A percentile compares a stretch with the other conserved stretches of the same genome.
Evolutionary conservation across 2,329 filamentous ascomycete species (phyloP).

Genomic region (Xylariaceae sp.): DNA sequence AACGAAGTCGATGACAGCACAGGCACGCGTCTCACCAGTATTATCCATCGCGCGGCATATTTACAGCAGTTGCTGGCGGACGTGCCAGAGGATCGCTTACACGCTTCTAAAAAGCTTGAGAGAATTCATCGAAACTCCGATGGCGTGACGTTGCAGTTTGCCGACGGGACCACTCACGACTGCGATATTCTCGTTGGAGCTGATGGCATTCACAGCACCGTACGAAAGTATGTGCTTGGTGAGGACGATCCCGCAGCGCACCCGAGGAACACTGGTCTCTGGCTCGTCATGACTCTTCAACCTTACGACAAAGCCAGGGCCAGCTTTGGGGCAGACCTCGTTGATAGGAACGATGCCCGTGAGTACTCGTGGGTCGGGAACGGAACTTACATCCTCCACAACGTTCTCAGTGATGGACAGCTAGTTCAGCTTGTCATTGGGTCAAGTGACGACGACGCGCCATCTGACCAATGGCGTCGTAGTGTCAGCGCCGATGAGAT

Average conservation of each 20-base stretch:
- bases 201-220: conserved; percentile 39
- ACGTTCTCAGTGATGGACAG: conserved; percentile 19
- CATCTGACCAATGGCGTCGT: conserved; percentile 19
- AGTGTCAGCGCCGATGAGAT: conserved; percentile 19
- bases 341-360: conserved; percentile 20
- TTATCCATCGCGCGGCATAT: conserved; percentile 17
- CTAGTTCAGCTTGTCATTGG: conserved; percentile 22
- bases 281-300: conserved; percentile 22
- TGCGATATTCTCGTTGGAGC: conserved; percentile 38
- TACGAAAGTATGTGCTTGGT: conserved; percentile 34
- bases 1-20: conserved; percentile 10
- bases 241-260: conserved; percentile 22
- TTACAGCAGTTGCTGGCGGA: conserved; percentile 17
- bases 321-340: conserved; percentile 14
- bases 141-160: conserved; percentile 15
- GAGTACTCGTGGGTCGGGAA: conserved; percentile 25
- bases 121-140: conserved; percentile 3
- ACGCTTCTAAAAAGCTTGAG: conserved; percentile 22
- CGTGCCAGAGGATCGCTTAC: conserved; percentile 15
- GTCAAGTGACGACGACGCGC: conserved; percentile 13
- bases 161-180: conserved; percentile 17
- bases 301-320: conserved; percentile 18
- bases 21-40: conserved; percentile 12
- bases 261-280: conserved; percentile 20
- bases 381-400: conserved; percentile 14